Base-by-base conservation (phyloP, 148 eudicot genomes). In the Silene uniflora region DNA sequence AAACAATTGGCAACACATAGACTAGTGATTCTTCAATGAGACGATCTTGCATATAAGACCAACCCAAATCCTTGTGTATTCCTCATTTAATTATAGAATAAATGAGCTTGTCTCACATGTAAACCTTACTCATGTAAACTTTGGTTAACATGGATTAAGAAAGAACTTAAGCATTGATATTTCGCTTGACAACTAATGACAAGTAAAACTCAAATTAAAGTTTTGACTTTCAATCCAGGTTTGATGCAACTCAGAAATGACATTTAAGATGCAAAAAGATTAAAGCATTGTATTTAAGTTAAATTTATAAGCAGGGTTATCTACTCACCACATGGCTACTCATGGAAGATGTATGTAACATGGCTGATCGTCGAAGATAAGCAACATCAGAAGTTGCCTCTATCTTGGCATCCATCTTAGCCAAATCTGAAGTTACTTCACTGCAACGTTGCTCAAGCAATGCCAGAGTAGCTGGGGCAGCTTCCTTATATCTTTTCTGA, bases 381-480 rank as follows among this genome's bases (percentile, higher is more conserved):
- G 96, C 85, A 77, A 95, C 93, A 88, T 95, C 93, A 77, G 98
- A 90, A 76, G 90, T 90, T 79, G 96, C 92, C 84, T 89, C 86
- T 56, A 95, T 87, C 82, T 90, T 95, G 67, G 85, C 76, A 62
- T 95, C 97, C 92, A 95, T 86, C 81, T 80, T 83, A 5, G 85
- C 86, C 76, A 95, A 69, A 49, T 95, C 96, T 76, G 83, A 82
- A 21, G 86, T 87, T 32, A 95, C 91, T 77, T 95, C 97, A 84
- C 86, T 67, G 83, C 97, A 92, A 49, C 99, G 96, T 81, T 88
- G 91, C 85, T 95, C 96, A 49, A 95, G 96, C 86, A 95, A 86
- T 62, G 97, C 93, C 71, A 95, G 78, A 77, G 98, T 95, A 71
- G 97, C 90, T 35, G 98, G 98, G 47, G 97, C 93, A 79, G 98